These are phyloP conservation scores for Salix udensis DNA, from an alignment of 345 rosid species.

Conservation along the genomic window DNA sequence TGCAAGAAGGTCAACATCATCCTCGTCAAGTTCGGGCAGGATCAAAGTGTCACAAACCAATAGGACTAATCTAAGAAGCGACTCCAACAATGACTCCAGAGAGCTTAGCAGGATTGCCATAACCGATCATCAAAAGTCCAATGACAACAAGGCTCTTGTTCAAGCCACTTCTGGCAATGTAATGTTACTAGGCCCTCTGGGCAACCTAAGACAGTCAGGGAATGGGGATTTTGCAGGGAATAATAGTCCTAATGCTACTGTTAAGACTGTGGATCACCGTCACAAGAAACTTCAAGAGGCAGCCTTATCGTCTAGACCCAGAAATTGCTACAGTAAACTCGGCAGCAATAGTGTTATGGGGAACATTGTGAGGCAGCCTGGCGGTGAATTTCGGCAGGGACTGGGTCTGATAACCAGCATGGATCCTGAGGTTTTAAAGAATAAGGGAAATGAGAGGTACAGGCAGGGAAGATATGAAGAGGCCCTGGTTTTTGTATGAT, in stretches of 20 bases:
- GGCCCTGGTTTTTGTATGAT: constrained; percentile 70
- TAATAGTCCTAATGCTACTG: constrained; percentile 27
- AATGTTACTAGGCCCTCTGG: constrained; percentile 32
- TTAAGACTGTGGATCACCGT: constrained; percentile 23
- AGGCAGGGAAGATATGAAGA: constrained; percentile 63
- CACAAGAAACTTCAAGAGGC: constrained; percentile 17
- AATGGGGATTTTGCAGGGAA: constrained; percentile 13
- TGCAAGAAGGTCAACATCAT: constrained; percentile 40
- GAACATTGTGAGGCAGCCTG: constrained; percentile 55
- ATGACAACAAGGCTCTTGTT: constrained; percentile 27
- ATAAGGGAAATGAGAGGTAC: constrained; percentile 72
- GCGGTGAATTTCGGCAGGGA: constrained; percentile 27
- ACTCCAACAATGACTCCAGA: constrained; percentile 12
- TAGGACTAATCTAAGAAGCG: constrained; percentile 9
- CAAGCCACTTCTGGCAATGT: constrained; percentile 38
- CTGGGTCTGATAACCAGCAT: constrained; percentile 17
- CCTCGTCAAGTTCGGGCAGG: constrained; percentile 28
- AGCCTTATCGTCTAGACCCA: constrained; percentile 22
- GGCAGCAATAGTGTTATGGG: constrained; percentile 53
- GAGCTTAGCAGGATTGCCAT: constrained; percentile 20
- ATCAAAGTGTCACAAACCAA: background rate
- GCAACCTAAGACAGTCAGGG: constrained; percentile 35
- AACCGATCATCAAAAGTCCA: constrained; percentile 7
- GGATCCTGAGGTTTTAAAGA: constrained; percentile 66
- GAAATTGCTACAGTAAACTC: constrained; percentile 24